Conservation (phyloP, 2,329 filamentous ascomycete genomes). For the Verticillium nubilum region DNA sequence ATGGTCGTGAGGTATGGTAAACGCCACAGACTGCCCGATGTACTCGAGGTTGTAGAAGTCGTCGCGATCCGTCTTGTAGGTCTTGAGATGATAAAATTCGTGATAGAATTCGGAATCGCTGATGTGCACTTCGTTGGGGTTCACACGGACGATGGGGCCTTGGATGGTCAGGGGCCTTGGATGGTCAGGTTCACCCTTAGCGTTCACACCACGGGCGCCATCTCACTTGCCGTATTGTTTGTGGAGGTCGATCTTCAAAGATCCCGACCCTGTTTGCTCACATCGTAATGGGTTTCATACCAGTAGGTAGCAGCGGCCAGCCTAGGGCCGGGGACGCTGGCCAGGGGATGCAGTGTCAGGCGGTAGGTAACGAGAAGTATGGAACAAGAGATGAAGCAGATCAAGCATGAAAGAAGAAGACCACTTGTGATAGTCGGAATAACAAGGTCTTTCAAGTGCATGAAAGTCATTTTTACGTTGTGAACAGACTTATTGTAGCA, state of each 20-base stretch:
- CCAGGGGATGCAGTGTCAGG: constrained; percentile 14
- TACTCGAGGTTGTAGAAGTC: constrained; percentile 2
- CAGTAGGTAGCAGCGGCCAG: constrained; percentile 11
- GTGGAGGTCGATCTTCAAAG: constrained; percentile 7
- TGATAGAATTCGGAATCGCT: constrained; percentile 19
- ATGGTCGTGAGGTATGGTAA: constrained; percentile 26
- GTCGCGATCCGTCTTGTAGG: neutral
- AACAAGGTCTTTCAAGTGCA: neutral
- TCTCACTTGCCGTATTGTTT: constrained; percentile 5
- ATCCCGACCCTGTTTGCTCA: constrained; percentile 1
- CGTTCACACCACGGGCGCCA: too few relatives aligned
- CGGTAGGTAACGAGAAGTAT: constrained; percentile 12
- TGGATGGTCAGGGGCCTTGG: neutral
- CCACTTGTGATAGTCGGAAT: neutral
- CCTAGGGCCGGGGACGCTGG: constrained; percentile 17
- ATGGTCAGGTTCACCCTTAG: too few relatives aligned
- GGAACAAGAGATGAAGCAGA: neutral
- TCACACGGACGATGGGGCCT: constrained; percentile 32
- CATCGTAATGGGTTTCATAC: constrained; percentile 7
- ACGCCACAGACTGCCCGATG: constrained; percentile 5
- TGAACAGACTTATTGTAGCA: too few relatives aligned
- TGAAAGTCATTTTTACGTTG: too few relatives aligned
- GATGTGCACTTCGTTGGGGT: constrained; percentile 23
- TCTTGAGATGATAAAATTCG: constrained; percentile 11
- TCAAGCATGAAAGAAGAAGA: neutral